Percentiles rank a stretch among this genome's conserved stretches.
Evolutionary conservation across 2,329 filamentous ascomycete genomes (phyloP).

Genomic region (Talaromyces sp.): DNA sequence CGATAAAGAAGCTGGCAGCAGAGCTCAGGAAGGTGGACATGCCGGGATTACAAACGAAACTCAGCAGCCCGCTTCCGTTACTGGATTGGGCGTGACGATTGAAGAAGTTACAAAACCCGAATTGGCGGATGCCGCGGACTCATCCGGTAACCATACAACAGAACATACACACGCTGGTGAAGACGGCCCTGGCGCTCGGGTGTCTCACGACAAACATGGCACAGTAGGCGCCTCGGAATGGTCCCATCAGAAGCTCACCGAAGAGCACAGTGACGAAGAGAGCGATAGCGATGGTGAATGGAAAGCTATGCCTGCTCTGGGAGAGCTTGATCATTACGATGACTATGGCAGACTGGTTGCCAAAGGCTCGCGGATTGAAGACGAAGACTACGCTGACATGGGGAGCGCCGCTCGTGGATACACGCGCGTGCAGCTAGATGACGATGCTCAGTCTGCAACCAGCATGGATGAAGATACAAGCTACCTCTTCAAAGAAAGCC

Average conservation of each 20-base stretch:
- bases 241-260: conserved; percentile 76
- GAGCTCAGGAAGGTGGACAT: not conserved
- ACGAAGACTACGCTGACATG: conserved; percentile 70
- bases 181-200: conserved; percentile 8
- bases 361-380: conserved; percentile 64
- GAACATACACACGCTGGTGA: conserved; percentile 5
- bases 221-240: conserved; percentile 63
- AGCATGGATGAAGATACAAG: conserved; percentile 97
- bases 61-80: conserved; percentile 1
- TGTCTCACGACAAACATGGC: conserved; percentile 18
- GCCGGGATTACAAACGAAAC: not conserved
- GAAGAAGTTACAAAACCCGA: not conserved
- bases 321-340: conserved; percentile 91
- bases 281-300: conserved; percentile 65
- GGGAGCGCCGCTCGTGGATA: conserved; percentile 93
- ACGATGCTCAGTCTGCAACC: conserved; percentile 87
- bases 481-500: conserved; percentile 80
- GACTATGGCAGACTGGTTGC: conserved; percentile 86
- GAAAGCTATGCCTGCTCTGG: conserved; percentile 93
- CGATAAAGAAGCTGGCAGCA: not conserved
- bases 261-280: conserved; percentile 42
- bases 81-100: conserved; percentile 5
- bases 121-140: not conserved
- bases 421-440: conserved; percentile 88
- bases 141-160: not conserved